These are phyloP conservation scores for Colletotrichum orbiculare DNA, from an alignment of 2,329 filamentous ascomycete genomes.

Conservation along the genomic window DNA sequence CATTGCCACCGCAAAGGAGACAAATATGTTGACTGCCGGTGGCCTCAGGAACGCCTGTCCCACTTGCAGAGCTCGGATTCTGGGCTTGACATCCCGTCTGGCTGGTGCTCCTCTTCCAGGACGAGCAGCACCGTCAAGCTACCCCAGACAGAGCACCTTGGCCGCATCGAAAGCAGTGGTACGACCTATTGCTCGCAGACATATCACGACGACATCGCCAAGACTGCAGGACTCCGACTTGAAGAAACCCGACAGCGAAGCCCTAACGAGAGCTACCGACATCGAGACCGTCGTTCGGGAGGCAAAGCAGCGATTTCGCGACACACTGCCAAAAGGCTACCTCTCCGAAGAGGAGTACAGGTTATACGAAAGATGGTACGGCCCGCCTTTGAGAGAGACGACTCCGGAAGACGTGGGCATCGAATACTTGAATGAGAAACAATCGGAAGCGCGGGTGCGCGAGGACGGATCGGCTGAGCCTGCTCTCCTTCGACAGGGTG, in stretches of 20 bases:
- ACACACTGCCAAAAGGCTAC: constrained; percentile 78
- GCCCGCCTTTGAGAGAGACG: constrained; percentile 74
- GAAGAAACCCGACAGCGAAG: constrained; percentile 37
- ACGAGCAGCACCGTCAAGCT: not conserved
- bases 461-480: constrained; percentile 32
- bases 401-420: constrained; percentile 68
- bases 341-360: constrained; percentile 76
- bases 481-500: constrained; percentile 64
- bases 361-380: constrained; percentile 85
- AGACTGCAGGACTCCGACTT: not conserved
- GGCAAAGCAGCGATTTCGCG: constrained; percentile 80
- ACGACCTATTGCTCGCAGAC: constrained; percentile 14
- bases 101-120: not conserved
- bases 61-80: constrained; percentile 27
- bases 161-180: constrained; percentile 14
- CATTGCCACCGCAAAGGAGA: not conserved
- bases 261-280: constrained; percentile 42
- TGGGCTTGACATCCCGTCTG: constrained; percentile 3
- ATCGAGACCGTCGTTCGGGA: constrained; percentile 75
- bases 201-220: constrained; percentile 3
- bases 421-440: constrained; percentile 42
- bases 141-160: constrained; percentile 13
- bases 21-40: constrained; percentile 33
- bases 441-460: not conserved
- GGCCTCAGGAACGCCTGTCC: constrained; percentile 33